These are phyloP conservation scores for Backusella morwellensis DNA, from an alignment of 192 early-diverging fungal genomes.

Conservation along the genomic window DNA sequence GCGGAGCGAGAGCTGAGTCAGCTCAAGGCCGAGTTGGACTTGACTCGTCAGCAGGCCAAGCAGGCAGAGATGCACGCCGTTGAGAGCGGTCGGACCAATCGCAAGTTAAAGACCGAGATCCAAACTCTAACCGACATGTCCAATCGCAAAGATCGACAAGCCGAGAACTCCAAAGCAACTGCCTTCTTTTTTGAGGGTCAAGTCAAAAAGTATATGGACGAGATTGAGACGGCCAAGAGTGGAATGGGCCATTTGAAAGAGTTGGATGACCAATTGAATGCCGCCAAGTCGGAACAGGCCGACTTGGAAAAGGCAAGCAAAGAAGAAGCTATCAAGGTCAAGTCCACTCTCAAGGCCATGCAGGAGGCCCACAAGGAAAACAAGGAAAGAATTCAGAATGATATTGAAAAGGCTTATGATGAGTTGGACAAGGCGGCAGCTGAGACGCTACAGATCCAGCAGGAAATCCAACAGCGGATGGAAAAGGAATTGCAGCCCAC, in stretches of 20 bases:
- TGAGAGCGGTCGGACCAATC: conserved; percentile 36
- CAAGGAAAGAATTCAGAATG: conserved; percentile 17
- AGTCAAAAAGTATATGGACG: conserved; percentile 39
- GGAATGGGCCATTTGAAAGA: conserved; percentile 36
- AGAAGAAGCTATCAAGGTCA: conserved; percentile 27
- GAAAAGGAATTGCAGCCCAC: neutral
- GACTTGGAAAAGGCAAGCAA: conserved; percentile 18
- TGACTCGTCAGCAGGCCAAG: conserved; percentile 31
- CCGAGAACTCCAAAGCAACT: conserved; percentile 41
- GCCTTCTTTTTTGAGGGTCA: conserved; percentile 44
- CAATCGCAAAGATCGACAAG: conserved; percentile 40
- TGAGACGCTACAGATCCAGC: conserved; percentile 19
- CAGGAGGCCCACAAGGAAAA: conserved; percentile 27
- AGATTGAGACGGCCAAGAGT: conserved; percentile 37
- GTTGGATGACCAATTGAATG: conserved; percentile 34
- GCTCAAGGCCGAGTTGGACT: conserved; percentile 25
- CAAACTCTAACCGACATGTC: conserved; percentile 40
- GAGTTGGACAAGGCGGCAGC: conserved; percentile 24
- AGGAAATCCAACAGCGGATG: conserved; percentile 19
- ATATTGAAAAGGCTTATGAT: conserved; percentile 22
- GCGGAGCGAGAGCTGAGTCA: conserved; percentile 30
- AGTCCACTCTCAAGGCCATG: conserved; percentile 10
- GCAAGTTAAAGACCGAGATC: conserved; percentile 36
- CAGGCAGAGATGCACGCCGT: conserved; percentile 31
- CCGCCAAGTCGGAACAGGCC: conserved; percentile 28